Conservation (phyloP, 2,329 filamentous ascomycete genomes). For the Phaeophleospora eucalypticola region DNA sequence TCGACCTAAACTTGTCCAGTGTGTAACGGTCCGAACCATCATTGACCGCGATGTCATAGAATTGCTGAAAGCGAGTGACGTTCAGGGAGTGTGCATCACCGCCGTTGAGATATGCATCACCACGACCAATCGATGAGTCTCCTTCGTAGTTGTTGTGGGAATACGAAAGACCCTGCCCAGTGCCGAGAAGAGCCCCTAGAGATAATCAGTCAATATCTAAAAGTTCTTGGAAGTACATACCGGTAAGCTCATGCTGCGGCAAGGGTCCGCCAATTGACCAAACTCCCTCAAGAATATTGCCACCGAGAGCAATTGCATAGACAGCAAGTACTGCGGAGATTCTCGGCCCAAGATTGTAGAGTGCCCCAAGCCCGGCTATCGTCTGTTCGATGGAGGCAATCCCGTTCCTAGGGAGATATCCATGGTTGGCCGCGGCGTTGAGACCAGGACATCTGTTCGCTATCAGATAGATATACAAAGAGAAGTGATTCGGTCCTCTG, state of each 20-base stretch:
- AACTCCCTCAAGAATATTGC: conserved; percentile 7
- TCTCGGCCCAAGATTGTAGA: conserved; percentile 8
- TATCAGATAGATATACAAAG: background rate
- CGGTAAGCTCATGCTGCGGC: background rate
- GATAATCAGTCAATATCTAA: conserved; percentile 32
- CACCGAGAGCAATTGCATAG: conserved; percentile 26
- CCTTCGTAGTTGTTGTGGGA: conserved; percentile 34
- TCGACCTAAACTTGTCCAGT: conserved; percentile 14
- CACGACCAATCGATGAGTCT: conserved; percentile 29
- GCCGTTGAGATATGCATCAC: conserved; percentile 24
- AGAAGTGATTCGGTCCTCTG: conserved; percentile 6
- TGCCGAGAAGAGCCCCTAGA: conserved; percentile 16
- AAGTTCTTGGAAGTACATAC: conserved; percentile 33
- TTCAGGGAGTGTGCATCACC: conserved; percentile 17
- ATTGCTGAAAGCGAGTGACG: conserved; percentile 24
- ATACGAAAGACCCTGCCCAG: conserved; percentile 12
- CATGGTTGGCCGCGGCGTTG: conserved; percentile 23
- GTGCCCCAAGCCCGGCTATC: conserved; percentile 10
- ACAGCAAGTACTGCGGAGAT: conserved; percentile 25
- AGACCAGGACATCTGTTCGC: conserved; percentile 20
- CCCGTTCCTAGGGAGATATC: conserved; percentile 12
- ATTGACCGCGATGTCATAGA: conserved; percentile 6
- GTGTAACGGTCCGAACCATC: conserved; percentile 6
- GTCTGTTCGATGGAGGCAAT: conserved; percentile 10
- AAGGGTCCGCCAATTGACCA: conserved; percentile 21